These are phyloP conservation scores for Eutreptiella sp. DNA, from an alignment of 208 protist genomes.

Conservation along the genomic window DNA sequence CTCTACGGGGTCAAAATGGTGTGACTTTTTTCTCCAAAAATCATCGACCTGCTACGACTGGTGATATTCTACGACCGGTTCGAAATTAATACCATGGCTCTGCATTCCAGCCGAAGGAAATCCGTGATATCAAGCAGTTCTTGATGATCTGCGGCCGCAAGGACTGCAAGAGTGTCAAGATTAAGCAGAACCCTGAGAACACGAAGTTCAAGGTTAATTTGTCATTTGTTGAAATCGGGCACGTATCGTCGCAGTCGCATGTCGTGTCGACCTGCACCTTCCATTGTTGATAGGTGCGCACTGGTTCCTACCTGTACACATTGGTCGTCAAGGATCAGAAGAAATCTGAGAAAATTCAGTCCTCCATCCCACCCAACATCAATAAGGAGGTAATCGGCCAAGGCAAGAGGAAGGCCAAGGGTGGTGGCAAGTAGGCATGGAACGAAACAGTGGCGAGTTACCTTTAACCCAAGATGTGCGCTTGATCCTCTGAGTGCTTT, in stretches of 20 bases:
- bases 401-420: conserved; percentile 21
- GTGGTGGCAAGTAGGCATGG: too few relatives aligned
- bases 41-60: too few relatives aligned
- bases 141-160: conserved; percentile 80
- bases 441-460: too few relatives aligned
- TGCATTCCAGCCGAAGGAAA: conserved; percentile 76
- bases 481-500: too few relatives aligned
- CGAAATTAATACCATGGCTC: conserved; percentile 14
- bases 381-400: conserved; percentile 74
- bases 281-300: too few relatives aligned
- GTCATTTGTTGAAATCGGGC: too few relatives aligned
- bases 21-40: too few relatives aligned
- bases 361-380: conserved; percentile 73
- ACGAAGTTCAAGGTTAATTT: conserved; percentile 91
- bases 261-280: too few relatives aligned
- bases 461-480: too few relatives aligned
- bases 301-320: conserved; percentile 82
- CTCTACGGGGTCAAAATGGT: too few relatives aligned
- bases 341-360: conserved; percentile 81
- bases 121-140: conserved; percentile 84
- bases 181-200: conserved; percentile 72
- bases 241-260: too few relatives aligned
- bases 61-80: too few relatives aligned
- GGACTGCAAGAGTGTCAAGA: conserved; percentile 80
- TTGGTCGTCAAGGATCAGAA: conserved; percentile 78